Evolutionary conservation across 1,139 yeast species (phyloP).

Genomic region (Candida anutae): DNA sequence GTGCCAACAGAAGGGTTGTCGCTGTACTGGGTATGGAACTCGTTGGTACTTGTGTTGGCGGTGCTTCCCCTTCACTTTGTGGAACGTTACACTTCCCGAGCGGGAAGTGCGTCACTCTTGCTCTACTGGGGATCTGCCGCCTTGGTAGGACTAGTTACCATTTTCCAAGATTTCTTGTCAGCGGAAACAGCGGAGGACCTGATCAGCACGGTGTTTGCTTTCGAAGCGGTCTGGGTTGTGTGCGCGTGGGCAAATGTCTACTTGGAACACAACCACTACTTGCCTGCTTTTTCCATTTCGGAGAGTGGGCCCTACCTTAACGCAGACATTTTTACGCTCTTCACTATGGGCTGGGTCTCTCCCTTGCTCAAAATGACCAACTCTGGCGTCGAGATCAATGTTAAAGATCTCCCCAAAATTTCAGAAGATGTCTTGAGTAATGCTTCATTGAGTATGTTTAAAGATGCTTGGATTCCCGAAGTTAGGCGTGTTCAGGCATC

Average conservation of each 20-base stretch:
- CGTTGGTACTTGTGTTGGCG: too few species aligned
- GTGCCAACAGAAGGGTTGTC: too few species aligned
- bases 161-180: slow-evolving; percentile 12
- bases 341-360: slow-evolving; percentile 20
- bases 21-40: too few species aligned
- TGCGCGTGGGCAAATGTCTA: slow-evolving; percentile 7
- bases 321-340: slow-evolving; percentile 13
- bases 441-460: slow-evolving; percentile 4
- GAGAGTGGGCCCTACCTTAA: too few species aligned
- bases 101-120: slow-evolving; percentile 8
- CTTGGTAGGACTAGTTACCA: slow-evolving; percentile 4
- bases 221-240: slow-evolving; percentile 7
- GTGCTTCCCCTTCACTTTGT: slow-evolving; percentile 6
- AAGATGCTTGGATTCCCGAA: slow-evolving; percentile 5
- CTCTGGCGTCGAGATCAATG: slow-evolving; percentile 13
- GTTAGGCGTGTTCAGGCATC: too few species aligned
- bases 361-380: slow-evolving; percentile 17
- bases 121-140: too few species aligned
- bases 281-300: slow-evolving; percentile 9
- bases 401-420: slow-evolving; percentile 14
- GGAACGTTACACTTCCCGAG: slow-evolving; percentile 5
- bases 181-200: slow-evolving; percentile 8
- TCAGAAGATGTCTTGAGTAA: slow-evolving; percentile 5
- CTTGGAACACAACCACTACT: slow-evolving; percentile 11
- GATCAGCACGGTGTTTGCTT: slow-evolving; percentile 3